Conservation (phyloP, 257 asterid genomes). For the Euphrasia confusa region DNA sequence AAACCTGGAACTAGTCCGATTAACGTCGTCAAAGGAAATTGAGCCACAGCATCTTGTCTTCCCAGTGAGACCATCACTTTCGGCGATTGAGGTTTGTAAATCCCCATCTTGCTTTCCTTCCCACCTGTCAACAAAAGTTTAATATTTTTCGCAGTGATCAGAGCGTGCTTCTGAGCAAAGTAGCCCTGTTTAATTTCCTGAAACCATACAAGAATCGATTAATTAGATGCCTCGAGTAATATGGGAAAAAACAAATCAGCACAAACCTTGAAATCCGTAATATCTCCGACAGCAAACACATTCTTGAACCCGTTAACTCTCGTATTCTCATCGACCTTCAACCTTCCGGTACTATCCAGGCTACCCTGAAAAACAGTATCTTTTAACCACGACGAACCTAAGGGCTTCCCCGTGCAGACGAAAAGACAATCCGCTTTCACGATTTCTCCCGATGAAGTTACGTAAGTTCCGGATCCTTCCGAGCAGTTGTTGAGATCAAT, state of each 20-base stretch:
- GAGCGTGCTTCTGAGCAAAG: conserved; percentile 66
- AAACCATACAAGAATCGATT: background rate
- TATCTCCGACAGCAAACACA: conserved; percentile 72
- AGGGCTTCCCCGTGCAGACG: conserved; percentile 70
- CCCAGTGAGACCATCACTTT: conserved; percentile 68
- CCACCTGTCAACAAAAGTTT: conserved; percentile 51
- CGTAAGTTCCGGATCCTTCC: conserved; percentile 37
- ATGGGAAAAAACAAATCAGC: background rate
- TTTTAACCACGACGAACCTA: conserved; percentile 60
- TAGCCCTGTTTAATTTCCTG: conserved; percentile 79
- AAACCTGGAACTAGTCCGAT: conserved; percentile 72
- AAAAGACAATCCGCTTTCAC: conserved; percentile 54
- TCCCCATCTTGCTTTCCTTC: conserved; percentile 56
- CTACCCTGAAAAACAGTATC: conserved; percentile 47
- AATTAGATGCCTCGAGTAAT: background rate
- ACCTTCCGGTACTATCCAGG: conserved; percentile 48
- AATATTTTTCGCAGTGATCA: conserved; percentile 54
- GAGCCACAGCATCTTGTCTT: conserved; percentile 84
- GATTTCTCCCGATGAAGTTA: conserved; percentile 60
- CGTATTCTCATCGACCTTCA: conserved; percentile 70
- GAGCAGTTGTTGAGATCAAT: conserved; percentile 39
- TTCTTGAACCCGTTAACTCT: conserved; percentile 64
- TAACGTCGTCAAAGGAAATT: conserved; percentile 54
- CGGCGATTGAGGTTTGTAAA: conserved; percentile 45
- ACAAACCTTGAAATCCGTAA: conserved; percentile 65